Evolutionary conservation across 1,284 basidiomycete species (phyloP).

Genomic region (Trichosporon sp.): DNA sequence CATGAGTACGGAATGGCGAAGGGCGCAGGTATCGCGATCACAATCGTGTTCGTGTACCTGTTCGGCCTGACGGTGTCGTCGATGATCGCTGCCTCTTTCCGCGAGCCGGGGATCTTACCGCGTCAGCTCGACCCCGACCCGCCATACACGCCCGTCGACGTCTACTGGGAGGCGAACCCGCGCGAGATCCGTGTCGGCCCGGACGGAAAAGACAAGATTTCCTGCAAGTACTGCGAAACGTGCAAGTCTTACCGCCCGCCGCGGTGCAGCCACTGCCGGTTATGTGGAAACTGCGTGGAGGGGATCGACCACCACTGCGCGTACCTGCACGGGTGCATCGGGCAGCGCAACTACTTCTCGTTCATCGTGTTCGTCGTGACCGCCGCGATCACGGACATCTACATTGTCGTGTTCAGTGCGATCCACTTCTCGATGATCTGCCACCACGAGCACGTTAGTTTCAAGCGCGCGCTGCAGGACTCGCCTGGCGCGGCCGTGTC

Average conservation of each 20-base stretch:
- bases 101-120: slow-evolving; percentile 82
- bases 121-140: slow-evolving; percentile 77
- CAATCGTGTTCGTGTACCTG: slow-evolving; percentile 58
- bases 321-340: slow-evolving; percentile 91
- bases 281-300: slow-evolving; percentile 94
- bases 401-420: slow-evolving; percentile 75
- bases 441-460: slow-evolving; percentile 55
- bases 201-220: slow-evolving; percentile 73
- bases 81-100: slow-evolving; percentile 58
- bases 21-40: slow-evolving; percentile 68
- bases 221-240: slow-evolving; percentile 84
- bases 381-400: slow-evolving; percentile 61
- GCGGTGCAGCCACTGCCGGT: slow-evolving; percentile 83
- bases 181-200: slow-evolving; percentile 72
- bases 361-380: slow-evolving; percentile 75
- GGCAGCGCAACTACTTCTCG: slow-evolving; percentile 81
- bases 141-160: slow-evolving; percentile 60
- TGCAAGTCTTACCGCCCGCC: slow-evolving; percentile 86
- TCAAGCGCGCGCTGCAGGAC: slow-evolving; percentile 58
- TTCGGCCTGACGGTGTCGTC: slow-evolving; percentile 37
- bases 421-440: slow-evolving; percentile 71
- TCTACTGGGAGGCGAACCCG: slow-evolving; percentile 62
- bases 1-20: slow-evolving; percentile 69
- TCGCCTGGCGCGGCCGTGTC: slow-evolving; percentile 72
- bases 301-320: slow-evolving; percentile 81